A percentile compares a stretch with the other conserved stretches of the same genome.
Conservation (phyloP, 1,284 basidiomycete genomes). For the Fomes fomentarius region DNA sequence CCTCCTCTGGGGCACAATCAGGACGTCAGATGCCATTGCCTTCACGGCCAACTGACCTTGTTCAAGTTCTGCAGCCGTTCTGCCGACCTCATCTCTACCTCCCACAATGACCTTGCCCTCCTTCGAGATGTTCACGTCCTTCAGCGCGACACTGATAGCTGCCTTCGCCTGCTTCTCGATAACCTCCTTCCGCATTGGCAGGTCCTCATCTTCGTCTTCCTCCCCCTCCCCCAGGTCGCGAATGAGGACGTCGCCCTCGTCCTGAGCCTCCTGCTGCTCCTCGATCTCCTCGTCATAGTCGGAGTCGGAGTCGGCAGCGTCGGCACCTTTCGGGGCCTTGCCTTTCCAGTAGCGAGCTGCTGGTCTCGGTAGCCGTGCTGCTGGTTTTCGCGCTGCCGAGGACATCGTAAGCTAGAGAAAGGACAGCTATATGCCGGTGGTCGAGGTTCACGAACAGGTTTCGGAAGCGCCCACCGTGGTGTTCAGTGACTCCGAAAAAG, state of each 20-base stretch:
- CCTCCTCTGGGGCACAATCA: conserved; percentile 14
- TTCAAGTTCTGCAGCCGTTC: conserved; percentile 56
- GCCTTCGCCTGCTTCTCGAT: conserved; percentile 36
- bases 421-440: too few species aligned
- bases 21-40: neutral
- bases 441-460: too few species aligned
- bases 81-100: conserved; percentile 72
- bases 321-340: conserved; percentile 79
- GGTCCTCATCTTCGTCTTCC: neutral
- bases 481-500: too few species aligned
- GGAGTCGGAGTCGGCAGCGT: conserved; percentile 55
- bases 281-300: conserved; percentile 70
- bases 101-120: conserved; percentile 80
- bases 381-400: conserved; percentile 56
- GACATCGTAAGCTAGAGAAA: too few species aligned
- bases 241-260: neutral
- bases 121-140: conserved; percentile 75
- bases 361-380: conserved; percentile 69
- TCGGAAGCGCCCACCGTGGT: too few species aligned
- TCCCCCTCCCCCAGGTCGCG: neutral
- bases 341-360: conserved; percentile 85
- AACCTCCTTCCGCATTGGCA: neutral
- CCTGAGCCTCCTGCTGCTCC: conserved; percentile 41
- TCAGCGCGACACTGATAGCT: conserved; percentile 71
- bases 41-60: conserved; percentile 37